Evolutionary conservation across 208 protist species (phyloP).

Genomic region (Trypanosoma lewisi): DNA sequence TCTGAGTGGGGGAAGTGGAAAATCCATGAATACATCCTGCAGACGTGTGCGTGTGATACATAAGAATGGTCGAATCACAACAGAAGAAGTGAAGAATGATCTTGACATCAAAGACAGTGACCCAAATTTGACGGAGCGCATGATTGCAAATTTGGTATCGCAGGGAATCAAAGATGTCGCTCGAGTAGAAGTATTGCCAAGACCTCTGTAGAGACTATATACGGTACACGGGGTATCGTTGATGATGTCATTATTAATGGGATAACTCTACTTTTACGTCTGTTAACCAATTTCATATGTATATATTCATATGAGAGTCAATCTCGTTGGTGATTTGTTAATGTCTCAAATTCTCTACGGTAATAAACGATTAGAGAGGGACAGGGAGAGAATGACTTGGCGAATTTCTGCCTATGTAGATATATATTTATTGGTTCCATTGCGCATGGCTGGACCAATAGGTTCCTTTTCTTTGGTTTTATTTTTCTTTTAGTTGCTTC

Average conservation of each 20-base stretch:
- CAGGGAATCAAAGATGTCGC: constrained; percentile 90
- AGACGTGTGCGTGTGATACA: constrained; percentile 82
- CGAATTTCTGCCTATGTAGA: too few relatives aligned
- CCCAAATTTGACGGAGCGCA: constrained; percentile 41
- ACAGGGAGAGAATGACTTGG: too few relatives aligned
- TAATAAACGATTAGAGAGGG: too few relatives aligned
- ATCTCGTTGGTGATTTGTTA: too few relatives aligned
- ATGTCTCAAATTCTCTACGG: too few relatives aligned
- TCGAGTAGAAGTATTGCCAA: constrained; percentile 41
- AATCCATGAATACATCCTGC: constrained; percentile 81
- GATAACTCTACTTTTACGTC: too few relatives aligned
- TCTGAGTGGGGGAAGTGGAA: constrained; percentile 83
- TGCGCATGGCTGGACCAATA: too few relatives aligned
- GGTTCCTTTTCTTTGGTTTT: constrained; percentile 5
- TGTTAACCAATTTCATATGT: too few relatives aligned
- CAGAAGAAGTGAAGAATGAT: constrained; percentile 86
- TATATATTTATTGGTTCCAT: too few relatives aligned
- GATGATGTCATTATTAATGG: neutral
- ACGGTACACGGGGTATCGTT: constrained; percentile 5
- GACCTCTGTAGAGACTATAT: neutral
- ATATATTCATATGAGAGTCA: too few relatives aligned
- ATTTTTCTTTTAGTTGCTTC: constrained; percentile 11
- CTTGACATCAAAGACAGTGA: constrained; percentile 59
- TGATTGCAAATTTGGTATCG: constrained; percentile 60
- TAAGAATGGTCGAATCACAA: constrained; percentile 72